Conservation (phyloP, 2,329 filamentous ascomycete genomes). For the Penicillium sp. region DNA sequence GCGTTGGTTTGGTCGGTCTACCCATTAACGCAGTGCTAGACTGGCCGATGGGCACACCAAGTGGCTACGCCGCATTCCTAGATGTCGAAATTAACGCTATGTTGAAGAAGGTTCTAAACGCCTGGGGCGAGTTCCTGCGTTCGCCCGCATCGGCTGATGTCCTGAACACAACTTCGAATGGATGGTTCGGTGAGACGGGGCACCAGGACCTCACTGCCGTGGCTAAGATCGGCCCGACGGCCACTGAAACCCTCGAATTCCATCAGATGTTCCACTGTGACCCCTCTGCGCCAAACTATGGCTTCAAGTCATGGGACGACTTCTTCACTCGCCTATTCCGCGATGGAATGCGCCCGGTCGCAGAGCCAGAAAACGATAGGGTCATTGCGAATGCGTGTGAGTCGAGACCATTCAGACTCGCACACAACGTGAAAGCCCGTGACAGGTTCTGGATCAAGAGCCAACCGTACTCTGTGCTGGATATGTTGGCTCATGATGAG, state of each 20-base stretch:
- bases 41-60: conserved; percentile 60
- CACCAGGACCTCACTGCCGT: conserved; percentile 43
- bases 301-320: conserved; percentile 68
- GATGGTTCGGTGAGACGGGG: conserved; percentile 59
- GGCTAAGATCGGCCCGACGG: conserved; percentile 23
- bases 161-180: conserved; percentile 41
- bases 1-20: conserved; percentile 52
- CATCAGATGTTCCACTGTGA: conserved; percentile 33
- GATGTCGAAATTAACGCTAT: conserved; percentile 54
- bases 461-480: conserved; percentile 65
- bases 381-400: conserved; percentile 67
- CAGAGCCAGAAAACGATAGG: conserved; percentile 50
- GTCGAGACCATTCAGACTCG: conserved; percentile 58
- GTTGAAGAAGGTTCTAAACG: conserved; percentile 53
- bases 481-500: conserved; percentile 63
- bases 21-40: conserved; percentile 61
- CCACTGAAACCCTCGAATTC: conserved; percentile 25
- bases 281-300: conserved; percentile 33
- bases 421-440: conserved; percentile 53
- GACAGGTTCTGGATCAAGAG: conserved; percentile 69
- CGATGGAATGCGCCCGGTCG: conserved; percentile 59
- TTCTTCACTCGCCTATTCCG: conserved; percentile 66
- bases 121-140: conserved; percentile 56
- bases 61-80: conserved; percentile 57
- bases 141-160: conserved; percentile 58